A percentile compares a stretch with the other conserved stretches of the same genome.
phyloP scores from a whole-genome alignment of 2,329 filamentous ascomycete genomes.

The Ophiosphaerella narmari region DNA sequence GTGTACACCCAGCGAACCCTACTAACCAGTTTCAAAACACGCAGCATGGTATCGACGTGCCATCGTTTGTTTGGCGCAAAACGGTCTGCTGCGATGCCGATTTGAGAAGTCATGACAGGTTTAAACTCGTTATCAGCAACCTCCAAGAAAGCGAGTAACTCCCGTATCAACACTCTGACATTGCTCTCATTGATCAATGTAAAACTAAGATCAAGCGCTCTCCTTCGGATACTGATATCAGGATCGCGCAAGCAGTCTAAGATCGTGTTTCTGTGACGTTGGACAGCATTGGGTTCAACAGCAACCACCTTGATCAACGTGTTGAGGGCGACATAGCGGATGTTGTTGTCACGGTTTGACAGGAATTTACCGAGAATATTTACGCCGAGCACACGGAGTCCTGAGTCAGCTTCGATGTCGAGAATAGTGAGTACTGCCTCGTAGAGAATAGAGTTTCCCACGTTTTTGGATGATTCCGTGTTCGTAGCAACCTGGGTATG shows the following conservation, averaged over 20 bases:
- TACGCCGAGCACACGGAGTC: slow-evolving; percentile 89
- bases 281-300: slow-evolving; percentile 95
- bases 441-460: slow-evolving; percentile 97
- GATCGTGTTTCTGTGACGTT: slow-evolving; percentile 96
- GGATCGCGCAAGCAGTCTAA: slow-evolving; percentile 94
- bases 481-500: slow-evolving; percentile 78
- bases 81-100: slow-evolving; percentile 93
- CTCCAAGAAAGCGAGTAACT: slow-evolving; percentile 92
- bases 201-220: slow-evolving; percentile 96
- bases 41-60: slow-evolving; percentile 97
- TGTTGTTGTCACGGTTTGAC: slow-evolving; percentile 99
- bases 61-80: slow-evolving; percentile 97
- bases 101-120: slow-evolving; percentile 96
- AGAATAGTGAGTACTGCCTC: slow-evolving; percentile 96
- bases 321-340: slow-evolving; percentile 96
- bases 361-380: slow-evolving; percentile 99
- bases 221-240: slow-evolving; percentile 94
- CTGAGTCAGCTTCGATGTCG: slow-evolving; percentile 97
- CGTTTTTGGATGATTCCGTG: slow-evolving; percentile 97
- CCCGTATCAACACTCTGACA: slow-evolving; percentile 88
- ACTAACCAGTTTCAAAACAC: slow-evolving; percentile 76
- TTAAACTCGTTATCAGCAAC: slow-evolving; percentile 99
- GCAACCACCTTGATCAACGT: slow-evolving; percentile 98
- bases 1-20: background rate
- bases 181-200: slow-evolving; percentile 98